phyloP scores from a whole-genome alignment of 2,329 filamentous ascomycete genomes.

The Neurospora crassa region DNA sequence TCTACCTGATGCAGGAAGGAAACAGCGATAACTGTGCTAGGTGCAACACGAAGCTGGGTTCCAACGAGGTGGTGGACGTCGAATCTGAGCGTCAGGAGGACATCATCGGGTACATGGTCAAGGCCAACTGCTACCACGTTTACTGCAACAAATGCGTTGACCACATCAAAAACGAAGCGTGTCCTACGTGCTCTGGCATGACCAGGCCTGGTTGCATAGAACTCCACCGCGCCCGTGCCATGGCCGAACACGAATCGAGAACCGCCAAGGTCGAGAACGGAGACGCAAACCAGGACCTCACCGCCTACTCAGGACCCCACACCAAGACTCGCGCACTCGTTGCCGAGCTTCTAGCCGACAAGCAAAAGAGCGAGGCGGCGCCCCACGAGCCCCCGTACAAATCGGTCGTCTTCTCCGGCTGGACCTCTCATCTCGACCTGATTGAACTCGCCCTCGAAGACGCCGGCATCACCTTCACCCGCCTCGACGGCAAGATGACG shows the following conservation, averaged over 20 bases:
- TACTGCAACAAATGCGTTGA: slow-evolving; percentile 66
- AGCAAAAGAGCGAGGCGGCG: slow-evolving; percentile 49
- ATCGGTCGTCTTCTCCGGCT: slow-evolving; percentile 91
- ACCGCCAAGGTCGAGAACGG: slow-evolving; percentile 48
- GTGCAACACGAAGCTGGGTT: slow-evolving; percentile 57
- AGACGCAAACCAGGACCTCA: slow-evolving; percentile 38
- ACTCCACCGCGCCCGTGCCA: slow-evolving; percentile 54
- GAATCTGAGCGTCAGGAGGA: slow-evolving; percentile 52
- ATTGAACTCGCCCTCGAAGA: slow-evolving; percentile 72
- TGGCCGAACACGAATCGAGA: slow-evolving; percentile 43
- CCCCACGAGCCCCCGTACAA: slow-evolving; percentile 69
- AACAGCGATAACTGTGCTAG: slow-evolving; percentile 63
- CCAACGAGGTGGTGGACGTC: slow-evolving; percentile 44
- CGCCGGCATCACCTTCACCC: slow-evolving; percentile 57
- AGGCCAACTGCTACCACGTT: slow-evolving; percentile 75
- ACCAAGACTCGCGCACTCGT: slow-evolving; percentile 84
- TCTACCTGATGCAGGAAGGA: slow-evolving; percentile 74
- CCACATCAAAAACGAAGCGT: neutral
- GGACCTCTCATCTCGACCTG: slow-evolving; percentile 89
- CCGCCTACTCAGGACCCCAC: slow-evolving; percentile 74
- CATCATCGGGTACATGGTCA: slow-evolving; percentile 58
- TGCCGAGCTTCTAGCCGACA: slow-evolving; percentile 58
- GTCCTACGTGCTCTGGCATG: slow-evolving; percentile 8
- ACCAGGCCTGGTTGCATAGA: slow-evolving; percentile 52
- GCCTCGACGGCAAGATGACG: slow-evolving; percentile 87